Evolutionary conservation across 305 asterid genomes (phyloP).

Genomic region (Ilex paraguariensis): DNA sequence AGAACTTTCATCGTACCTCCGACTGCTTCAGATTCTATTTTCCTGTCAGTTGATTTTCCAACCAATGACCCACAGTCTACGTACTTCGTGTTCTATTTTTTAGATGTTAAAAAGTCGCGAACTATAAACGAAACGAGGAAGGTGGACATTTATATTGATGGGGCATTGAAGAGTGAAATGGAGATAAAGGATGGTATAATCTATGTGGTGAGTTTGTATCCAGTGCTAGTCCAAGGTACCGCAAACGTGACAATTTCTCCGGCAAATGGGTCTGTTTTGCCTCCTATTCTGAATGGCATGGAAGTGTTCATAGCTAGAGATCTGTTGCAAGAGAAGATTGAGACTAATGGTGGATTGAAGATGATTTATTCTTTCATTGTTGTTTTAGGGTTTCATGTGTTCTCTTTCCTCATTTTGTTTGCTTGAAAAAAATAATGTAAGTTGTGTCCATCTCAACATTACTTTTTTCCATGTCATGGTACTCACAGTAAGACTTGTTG

Average conservation of each 20-base stretch:
- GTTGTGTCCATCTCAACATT: too few relatives aligned
- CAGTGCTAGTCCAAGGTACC: neutral
- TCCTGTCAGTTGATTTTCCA: neutral
- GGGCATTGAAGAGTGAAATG: neutral
- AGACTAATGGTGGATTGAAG: neutral
- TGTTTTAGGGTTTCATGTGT: neutral
- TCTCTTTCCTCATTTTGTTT: neutral
- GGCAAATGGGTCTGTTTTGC: neutral
- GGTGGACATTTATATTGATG: conserved; percentile 1
- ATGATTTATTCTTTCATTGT: neutral
- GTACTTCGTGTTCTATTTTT: neutral
- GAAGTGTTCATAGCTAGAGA: neutral
- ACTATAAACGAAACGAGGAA: neutral
- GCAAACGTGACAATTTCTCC: neutral
- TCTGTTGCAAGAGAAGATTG: neutral
- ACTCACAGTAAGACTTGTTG: too few relatives aligned
- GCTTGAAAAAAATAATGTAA: too few relatives aligned
- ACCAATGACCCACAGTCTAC: neutral
- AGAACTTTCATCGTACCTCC: neutral
- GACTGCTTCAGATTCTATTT: neutral
- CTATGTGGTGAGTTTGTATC: neutral
- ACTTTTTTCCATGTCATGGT: too few relatives aligned
- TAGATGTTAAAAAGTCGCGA: neutral
- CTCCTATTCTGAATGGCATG: neutral
- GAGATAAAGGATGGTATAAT: neutral